phyloP scores from a whole-genome alignment of 352 stramenopile genomes.

The Phytophthora pinifolia region DNA sequence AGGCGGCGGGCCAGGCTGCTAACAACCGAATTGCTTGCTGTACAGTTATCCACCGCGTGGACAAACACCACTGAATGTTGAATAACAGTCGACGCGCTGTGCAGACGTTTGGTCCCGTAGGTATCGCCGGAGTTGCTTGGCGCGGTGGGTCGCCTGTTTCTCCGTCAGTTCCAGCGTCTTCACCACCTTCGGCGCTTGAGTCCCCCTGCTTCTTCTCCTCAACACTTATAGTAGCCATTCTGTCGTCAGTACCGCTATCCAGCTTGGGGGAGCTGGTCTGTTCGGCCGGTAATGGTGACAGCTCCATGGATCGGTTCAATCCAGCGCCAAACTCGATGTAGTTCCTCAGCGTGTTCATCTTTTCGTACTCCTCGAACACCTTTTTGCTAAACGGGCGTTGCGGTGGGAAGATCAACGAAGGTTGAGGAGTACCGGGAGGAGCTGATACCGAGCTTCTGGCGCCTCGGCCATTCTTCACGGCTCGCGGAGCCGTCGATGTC shows the following conservation, averaged over 20 bases:
- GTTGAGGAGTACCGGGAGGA: background rate
- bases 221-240: no score
- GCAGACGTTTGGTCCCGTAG: conserved; percentile 26
- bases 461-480: conserved; percentile 1
- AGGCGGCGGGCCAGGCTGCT: conserved; percentile 44
- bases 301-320: conserved; percentile 44
- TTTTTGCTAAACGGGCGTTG: conserved; percentile 37
- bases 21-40: conserved; percentile 60
- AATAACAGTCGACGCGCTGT: conserved; percentile 62
- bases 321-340: conserved; percentile 65
- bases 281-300: conserved; percentile 26
- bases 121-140: conserved; percentile 18
- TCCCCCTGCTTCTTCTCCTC: no score
- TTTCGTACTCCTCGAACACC: conserved; percentile 59
- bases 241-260: conserved; percentile 19
- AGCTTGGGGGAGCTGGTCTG: background rate
- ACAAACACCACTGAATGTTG: conserved; percentile 72
- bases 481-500: background rate
- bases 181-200: background rate
- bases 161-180: background rate
- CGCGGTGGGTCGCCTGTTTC: background rate
- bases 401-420: conserved; percentile 35
- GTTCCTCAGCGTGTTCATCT: conserved; percentile 64
- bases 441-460: conserved; percentile 8
- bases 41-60: conserved; percentile 67